Conservation (phyloP, 2,329 filamentous ascomycete genomes). For the Aspergillus puulaauensis region DNA sequence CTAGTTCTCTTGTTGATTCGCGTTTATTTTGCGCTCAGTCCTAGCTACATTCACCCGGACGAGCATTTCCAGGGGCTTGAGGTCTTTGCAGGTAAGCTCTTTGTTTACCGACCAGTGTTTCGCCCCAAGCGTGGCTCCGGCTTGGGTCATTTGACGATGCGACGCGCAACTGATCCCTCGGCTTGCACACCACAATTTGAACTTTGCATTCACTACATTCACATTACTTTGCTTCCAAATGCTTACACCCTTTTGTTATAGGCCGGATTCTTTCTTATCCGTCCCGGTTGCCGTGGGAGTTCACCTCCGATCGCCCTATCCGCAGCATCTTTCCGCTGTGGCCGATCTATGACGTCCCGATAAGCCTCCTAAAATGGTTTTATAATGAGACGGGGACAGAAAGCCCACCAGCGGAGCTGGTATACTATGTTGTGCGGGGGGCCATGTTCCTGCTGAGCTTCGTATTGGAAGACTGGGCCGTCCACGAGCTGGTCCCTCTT, state of each 20-base stretch:
- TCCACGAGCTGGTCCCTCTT: conserved; percentile 83
- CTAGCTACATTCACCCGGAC: conserved; percentile 96
- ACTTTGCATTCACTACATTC: background rate
- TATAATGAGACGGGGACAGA: conserved; percentile 81
- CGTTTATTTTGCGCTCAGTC: conserved; percentile 88
- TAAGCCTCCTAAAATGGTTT: conserved; percentile 89
- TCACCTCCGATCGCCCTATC: conserved; percentile 81
- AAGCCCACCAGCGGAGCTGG: conserved; percentile 71
- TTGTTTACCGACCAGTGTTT: background rate
- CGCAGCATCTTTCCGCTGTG: conserved; percentile 96
- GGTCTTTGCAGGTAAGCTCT: conserved; percentile 81
- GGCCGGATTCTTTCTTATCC: conserved; percentile 92
- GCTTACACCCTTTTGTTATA: conserved; percentile 39
- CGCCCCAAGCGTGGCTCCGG: background rate
- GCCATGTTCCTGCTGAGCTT: conserved; percentile 96
- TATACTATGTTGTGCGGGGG: conserved; percentile 85
- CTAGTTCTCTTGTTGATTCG: conserved; percentile 80
- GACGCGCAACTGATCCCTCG: conserved; percentile 1
- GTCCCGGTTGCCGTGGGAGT: conserved; percentile 91
- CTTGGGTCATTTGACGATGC: conserved; percentile 5
- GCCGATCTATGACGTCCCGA: conserved; percentile 90
- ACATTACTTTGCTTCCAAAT: background rate
- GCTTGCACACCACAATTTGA: background rate
- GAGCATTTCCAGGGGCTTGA: conserved; percentile 99
- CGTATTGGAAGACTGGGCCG: conserved; percentile 95